Conservation (phyloP, 495 filamentous ascomycete genomes). For the Hypomontagnella monticulosa region DNA sequence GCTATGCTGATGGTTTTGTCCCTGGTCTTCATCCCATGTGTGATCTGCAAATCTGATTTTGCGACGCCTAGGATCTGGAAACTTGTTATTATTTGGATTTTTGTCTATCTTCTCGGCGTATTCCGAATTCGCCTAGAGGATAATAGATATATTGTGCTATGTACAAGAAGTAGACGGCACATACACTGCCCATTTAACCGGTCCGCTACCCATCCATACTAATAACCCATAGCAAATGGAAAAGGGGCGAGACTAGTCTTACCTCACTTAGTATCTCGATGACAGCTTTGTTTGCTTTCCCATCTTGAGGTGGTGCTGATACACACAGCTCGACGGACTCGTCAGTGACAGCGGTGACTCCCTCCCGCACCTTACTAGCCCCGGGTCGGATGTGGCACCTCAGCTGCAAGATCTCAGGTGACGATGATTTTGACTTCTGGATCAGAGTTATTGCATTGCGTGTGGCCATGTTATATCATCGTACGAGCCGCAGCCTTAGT, state of each 20-base stretch:
- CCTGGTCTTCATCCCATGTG: slow-evolving; percentile 68
- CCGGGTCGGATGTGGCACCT: slow-evolving; percentile 73
- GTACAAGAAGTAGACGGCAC: too few species aligned
- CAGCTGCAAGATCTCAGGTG: slow-evolving; percentile 54
- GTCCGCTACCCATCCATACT: too few species aligned
- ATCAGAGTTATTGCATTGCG: slow-evolving; percentile 43
- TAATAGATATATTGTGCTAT: too few species aligned
- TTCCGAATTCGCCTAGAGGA: too few species aligned
- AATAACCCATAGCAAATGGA: not conserved
- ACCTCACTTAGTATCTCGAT: slow-evolving; percentile 71
- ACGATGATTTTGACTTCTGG: slow-evolving; percentile 45
- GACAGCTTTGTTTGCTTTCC: slow-evolving; percentile 74
- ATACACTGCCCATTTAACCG: too few species aligned
- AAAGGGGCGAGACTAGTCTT: slow-evolving; percentile 10
- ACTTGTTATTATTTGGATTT: slow-evolving; percentile 4
- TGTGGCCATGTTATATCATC: slow-evolving; percentile 32
- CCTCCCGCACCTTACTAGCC: slow-evolving; percentile 67
- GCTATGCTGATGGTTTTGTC: slow-evolving; percentile 66
- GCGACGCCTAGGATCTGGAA: slow-evolving; percentile 58
- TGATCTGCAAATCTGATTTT: slow-evolving; percentile 70
- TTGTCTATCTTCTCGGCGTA: too few species aligned
- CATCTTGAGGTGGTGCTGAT: slow-evolving; percentile 68
- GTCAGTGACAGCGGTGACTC: slow-evolving; percentile 62
- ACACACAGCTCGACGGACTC: slow-evolving; percentile 70
- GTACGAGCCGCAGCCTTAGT: too few species aligned